Evolutionary conservation across 768 basidiomycete genomes (phyloP), one percentile per base, ranked within the genome.

Genomic region (Coprinopsis sp.): DNA sequence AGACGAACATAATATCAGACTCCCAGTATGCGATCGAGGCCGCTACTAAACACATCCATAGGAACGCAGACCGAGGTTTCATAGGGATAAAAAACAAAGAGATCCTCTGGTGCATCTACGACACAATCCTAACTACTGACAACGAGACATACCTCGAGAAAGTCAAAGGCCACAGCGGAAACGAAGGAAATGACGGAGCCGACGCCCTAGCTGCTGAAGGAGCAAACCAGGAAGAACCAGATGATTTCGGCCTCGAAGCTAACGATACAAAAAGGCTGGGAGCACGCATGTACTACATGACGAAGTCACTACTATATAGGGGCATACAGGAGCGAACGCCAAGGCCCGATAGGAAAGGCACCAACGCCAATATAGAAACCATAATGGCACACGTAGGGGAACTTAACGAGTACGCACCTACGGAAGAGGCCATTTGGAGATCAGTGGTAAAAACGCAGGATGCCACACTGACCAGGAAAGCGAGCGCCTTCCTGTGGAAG

Each of bases 401-500:
- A 37, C 16, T 7, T 6, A 37, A 7, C 21, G 34, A 19, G 34
- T 14, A 8, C 6, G 21, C n/a, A 16, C 34, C 6, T 19, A 37
- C 34, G 21, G 16, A 37, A 16, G 34, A 37, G 21, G 16, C 6
- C 8, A 37, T 37, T 16, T 37, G 34, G 34, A 16, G 6, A 7
- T 37, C 34, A 7, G n/a, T 37, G n/a, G n/a, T n/a, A n/a, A n/a
- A n/a, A 7, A 8, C n/a, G 6, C 6, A 19, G 16, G 16, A 16
- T 19, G 8, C 6, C n/a, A 7, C 8, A 8, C n/a, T 55, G 21
- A 23, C 23, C 0, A 22, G 16, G n/a, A 31, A 49, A 47, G 33
- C 24, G 2, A 41, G 48, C 22, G 34, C 47, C 22, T 58, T 57
- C 52, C 14, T 61, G 5, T 67, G 55, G 53, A 56, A 50, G 33